A percentile compares a stretch with the other conserved stretches of the same genome.
These are phyloP conservation scores for Lathyrus aphaca DNA, from an alignment of 306 rosid genomes.

Conservation along the genomic window DNA sequence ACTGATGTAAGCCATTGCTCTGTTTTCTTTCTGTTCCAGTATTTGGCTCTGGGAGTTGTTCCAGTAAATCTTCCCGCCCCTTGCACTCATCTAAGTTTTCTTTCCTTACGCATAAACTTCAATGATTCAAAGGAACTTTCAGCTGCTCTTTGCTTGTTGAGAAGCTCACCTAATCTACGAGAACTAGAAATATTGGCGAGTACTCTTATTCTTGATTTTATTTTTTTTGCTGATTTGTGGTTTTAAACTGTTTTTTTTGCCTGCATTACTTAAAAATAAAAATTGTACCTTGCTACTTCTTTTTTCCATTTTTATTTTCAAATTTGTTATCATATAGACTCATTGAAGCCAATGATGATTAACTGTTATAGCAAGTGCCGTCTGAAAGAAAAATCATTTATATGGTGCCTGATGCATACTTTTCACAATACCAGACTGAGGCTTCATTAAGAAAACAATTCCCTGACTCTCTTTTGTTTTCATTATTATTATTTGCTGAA, in stretches of 20 bases:
- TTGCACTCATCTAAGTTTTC: constrained; percentile 55
- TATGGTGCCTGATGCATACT: constrained; percentile 27
- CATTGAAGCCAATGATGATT: constrained; percentile 33
- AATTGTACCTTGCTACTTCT: background rate
- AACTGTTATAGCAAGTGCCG: constrained; percentile 38
- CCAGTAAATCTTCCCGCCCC: constrained; percentile 50
- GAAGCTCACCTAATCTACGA: constrained; percentile 62
- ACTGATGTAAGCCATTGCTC: constrained; percentile 28
- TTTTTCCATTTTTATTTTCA: background rate
- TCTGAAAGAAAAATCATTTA: constrained; percentile 10
- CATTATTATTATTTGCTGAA: background rate
- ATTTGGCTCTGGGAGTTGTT: constrained; percentile 56
- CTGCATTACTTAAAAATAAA: background rate
- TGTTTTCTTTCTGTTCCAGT: constrained; percentile 49
- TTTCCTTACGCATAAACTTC: constrained; percentile 60
- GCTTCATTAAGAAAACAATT: constrained; percentile 8
- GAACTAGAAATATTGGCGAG: constrained; percentile 66
- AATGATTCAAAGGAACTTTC: constrained; percentile 54
- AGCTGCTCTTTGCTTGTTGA: constrained; percentile 55
- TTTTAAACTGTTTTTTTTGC: constrained; percentile 2
- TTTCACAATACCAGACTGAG: constrained; percentile 28
- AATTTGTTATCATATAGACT: background rate
- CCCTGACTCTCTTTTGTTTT: background rate
- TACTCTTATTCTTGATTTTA: constrained; percentile 30
- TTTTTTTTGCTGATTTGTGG: constrained; percentile 14